phyloP scores from a whole-genome alignment of 805 yeast genomes.

The Pichia insulana region DNA sequence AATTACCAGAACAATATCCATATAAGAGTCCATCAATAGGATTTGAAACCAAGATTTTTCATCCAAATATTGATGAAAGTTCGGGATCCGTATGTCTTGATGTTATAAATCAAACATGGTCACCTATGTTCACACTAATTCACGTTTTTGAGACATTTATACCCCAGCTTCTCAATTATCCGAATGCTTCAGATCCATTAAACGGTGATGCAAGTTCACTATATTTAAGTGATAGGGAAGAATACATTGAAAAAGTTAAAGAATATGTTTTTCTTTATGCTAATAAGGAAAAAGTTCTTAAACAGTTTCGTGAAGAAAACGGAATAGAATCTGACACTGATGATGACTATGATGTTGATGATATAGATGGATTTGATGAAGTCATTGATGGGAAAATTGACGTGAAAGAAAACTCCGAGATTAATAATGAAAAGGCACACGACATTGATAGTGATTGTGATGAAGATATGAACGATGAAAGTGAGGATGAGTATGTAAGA shows the following conservation, averaged over 20 bases:
- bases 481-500: slow-evolving; percentile 12
- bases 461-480: slow-evolving; percentile 16
- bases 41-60: slow-evolving; percentile 82
- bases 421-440: slow-evolving; percentile 8
- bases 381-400: slow-evolving; percentile 11
- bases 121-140: slow-evolving; percentile 89
- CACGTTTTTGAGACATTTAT: slow-evolving; percentile 89
- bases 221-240: slow-evolving; percentile 56
- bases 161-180: slow-evolving; percentile 86
- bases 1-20: slow-evolving; percentile 91
- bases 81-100: slow-evolving; percentile 92
- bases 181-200: slow-evolving; percentile 90
- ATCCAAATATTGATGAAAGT: slow-evolving; percentile 89
- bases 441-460: slow-evolving; percentile 16
- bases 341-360: slow-evolving; percentile 15
- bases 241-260: slow-evolving; percentile 62
- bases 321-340: slow-evolving; percentile 15
- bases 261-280: slow-evolving; percentile 71
- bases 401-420: slow-evolving; percentile 10
- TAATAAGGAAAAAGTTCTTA: slow-evolving; percentile 26
- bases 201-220: slow-evolving; percentile 84
- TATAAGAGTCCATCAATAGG: slow-evolving; percentile 95
- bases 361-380: slow-evolving; percentile 14
- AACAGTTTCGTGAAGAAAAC: slow-evolving; percentile 17
- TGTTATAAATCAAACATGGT: slow-evolving; percentile 96